Evolutionary conservation across 306 rosid species (phyloP).

Genomic region (Cyclanthera cordifolia): DNA sequence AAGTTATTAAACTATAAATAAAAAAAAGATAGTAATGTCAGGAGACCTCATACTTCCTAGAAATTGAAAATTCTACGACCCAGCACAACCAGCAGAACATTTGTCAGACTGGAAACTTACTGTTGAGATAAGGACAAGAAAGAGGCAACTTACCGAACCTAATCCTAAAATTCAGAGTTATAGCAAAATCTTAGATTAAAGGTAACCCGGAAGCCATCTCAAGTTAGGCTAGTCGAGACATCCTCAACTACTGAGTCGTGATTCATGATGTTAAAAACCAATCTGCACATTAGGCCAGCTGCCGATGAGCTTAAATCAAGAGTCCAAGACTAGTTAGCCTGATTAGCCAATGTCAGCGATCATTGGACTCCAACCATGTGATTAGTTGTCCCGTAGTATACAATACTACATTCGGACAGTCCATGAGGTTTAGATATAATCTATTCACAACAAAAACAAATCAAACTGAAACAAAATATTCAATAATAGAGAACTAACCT

Average conservation of each 20-base stretch:
- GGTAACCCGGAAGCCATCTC: slow-evolving; percentile 1
- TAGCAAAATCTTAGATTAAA: neutral
- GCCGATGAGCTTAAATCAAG: slow-evolving; percentile 30
- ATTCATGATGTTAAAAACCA: slow-evolving; percentile 36
- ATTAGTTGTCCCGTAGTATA: slow-evolving; percentile 1
- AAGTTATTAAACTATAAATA: neutral
- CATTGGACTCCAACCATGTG: slow-evolving; percentile 16
- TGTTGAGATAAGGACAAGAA: neutral
- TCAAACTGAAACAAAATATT: neutral
- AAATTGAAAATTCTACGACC: neutral
- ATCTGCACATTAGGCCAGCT: slow-evolving; percentile 57
- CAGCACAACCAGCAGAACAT: neutral
- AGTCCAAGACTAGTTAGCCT: slow-evolving; percentile 27
- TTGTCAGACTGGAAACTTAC: neutral
- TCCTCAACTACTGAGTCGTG: slow-evolving; percentile 41
- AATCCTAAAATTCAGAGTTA: neutral
- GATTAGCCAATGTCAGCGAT: slow-evolving; percentile 27
- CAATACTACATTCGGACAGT: neutral
- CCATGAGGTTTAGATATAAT: neutral
- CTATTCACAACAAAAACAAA: neutral
- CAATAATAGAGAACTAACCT: slow-evolving; percentile 41
- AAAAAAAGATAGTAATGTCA: neutral
- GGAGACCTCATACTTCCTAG: neutral
- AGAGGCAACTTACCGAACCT: neutral
- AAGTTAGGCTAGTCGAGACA: slow-evolving; percentile 18